Conservation (phyloP, 1,284 basidiomycete species). For the Trichosporon coremiiforme region DNA sequence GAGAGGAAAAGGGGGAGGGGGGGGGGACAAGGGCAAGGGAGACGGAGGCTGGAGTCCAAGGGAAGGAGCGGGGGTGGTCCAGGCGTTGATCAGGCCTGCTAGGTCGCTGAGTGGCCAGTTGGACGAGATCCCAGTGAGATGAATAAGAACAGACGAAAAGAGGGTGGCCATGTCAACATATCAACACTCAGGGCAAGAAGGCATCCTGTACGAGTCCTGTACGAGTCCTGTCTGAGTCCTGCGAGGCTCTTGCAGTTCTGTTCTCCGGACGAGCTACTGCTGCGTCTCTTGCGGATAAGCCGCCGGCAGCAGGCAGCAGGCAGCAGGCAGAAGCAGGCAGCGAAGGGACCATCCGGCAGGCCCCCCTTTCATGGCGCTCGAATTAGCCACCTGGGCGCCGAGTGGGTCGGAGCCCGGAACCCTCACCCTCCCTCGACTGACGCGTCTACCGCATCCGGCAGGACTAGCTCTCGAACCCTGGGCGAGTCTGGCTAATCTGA, state of each 20-base stretch:
- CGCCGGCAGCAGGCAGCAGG: no score
- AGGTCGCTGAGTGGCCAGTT: slow-evolving; percentile 1
- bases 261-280: no score
- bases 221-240: neutral
- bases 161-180: slow-evolving; percentile 4
- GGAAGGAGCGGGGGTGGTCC: slow-evolving; percentile 4
- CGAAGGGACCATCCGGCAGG: slow-evolving; percentile 6
- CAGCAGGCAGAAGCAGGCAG: no score
- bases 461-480: neutral
- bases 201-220: no score
- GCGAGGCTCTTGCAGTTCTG: neutral
- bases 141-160: slow-evolving; percentile 9
- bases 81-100: neutral
- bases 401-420: neutral
- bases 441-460: slow-evolving; percentile 1
- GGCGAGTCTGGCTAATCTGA: neutral
- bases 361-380: neutral
- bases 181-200: neutral
- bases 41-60: neutral
- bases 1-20: neutral
- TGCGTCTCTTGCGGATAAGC: no score
- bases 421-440: neutral
- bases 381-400: neutral
- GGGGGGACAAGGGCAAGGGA: neutral
- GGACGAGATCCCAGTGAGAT: neutral